Conservation (phyloP, 164 flowering plant species). For the Berberis vulgaris region DNA sequence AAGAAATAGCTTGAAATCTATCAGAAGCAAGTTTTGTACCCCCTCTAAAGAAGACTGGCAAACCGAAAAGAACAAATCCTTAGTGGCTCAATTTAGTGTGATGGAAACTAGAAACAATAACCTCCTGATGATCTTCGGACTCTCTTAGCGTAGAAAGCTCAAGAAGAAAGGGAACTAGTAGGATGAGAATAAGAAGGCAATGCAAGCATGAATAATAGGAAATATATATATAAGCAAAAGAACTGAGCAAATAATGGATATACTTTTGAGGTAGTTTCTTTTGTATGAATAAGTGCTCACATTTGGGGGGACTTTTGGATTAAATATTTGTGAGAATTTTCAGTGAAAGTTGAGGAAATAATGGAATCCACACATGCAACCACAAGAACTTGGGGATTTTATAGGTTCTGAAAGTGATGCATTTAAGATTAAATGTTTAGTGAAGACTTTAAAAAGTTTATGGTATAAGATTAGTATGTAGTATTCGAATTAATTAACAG, state of each 20-base stretch:
- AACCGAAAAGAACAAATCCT: too few species aligned
- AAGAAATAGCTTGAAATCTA: too few species aligned
- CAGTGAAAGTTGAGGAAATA: neutral
- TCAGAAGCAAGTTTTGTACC: too few species aligned
- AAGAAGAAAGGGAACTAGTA: neutral
- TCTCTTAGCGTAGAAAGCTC: neutral
- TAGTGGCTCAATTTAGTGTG: too few species aligned
- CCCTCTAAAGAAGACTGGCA: too few species aligned
- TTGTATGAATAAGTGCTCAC: too few species aligned
- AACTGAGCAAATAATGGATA: neutral
- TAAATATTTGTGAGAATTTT: neutral
- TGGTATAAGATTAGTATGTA: too few species aligned
- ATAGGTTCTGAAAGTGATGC: neutral
- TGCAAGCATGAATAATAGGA: neutral
- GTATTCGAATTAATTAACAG: too few species aligned
- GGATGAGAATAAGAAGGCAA: constrained; percentile 9
- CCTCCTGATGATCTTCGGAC: too few species aligned
- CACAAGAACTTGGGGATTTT: neutral
- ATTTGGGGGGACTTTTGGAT: neutral
- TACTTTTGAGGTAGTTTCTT: neutral
- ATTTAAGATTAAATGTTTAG: too few species aligned
- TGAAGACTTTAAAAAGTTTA: too few species aligned
- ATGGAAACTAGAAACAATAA: too few species aligned
- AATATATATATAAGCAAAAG: neutral
- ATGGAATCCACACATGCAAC: neutral